phyloP scores from a whole-genome alignment of 441 rosid species.

The Aleurites moluccanus region DNA sequence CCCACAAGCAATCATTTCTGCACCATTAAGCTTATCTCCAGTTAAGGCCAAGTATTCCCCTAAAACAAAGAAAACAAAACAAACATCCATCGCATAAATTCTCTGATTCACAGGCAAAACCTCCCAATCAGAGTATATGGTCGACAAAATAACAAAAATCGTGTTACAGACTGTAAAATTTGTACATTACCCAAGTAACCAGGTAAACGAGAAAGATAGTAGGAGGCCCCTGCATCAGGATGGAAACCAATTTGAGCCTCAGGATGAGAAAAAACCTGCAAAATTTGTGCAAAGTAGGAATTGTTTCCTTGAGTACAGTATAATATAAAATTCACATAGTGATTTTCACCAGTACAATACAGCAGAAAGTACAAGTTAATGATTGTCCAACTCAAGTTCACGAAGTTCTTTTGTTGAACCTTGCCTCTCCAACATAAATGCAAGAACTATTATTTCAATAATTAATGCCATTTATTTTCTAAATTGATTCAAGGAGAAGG shows the following conservation, averaged over 20 bases:
- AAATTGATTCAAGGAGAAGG: background rate
- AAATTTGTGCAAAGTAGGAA: conserved; percentile 11
- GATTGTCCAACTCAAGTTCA: background rate
- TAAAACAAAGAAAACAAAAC: conserved; percentile 28
- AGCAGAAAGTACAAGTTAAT: background rate
- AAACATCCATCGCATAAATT: conserved; percentile 2
- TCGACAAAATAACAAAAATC: conserved; percentile 4
- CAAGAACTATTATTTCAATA: background rate
- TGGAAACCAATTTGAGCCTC: conserved; percentile 92
- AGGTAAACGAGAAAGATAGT: conserved; percentile 86
- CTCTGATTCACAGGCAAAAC: background rate
- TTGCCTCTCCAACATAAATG: background rate
- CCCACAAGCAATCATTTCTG: conserved; percentile 85
- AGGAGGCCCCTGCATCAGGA: conserved; percentile 96
- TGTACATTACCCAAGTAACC: conserved; percentile 68
- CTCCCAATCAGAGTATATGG: background rate
- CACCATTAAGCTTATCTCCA: conserved; percentile 83
- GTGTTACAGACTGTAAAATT: background rate
- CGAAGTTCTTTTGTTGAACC: background rate
- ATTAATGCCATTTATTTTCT: background rate
- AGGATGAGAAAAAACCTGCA: conserved; percentile 78
- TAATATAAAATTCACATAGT: background rate
- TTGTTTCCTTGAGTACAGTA: background rate
- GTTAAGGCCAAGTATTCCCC: conserved; percentile 87
- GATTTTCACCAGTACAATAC: background rate